Evolutionary conservation across 2,329 filamentous ascomycete species (phyloP).

Genomic region (Pseudogymnoascus sp.): DNA sequence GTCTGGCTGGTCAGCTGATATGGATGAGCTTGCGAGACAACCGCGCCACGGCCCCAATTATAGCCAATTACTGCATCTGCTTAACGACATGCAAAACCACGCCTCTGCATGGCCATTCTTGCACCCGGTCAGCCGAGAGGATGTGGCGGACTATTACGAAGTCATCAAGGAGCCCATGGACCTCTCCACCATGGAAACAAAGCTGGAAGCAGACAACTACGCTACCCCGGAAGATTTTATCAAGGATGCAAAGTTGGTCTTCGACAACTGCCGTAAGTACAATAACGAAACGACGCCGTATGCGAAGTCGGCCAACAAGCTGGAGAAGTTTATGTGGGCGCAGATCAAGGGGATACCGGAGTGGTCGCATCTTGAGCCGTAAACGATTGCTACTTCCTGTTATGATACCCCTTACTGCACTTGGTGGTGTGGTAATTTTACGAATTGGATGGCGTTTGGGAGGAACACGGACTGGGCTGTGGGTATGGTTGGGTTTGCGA

Average conservation of each 20-base stretch:
- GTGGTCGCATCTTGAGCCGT: constrained; percentile 54
- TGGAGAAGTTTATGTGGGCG: constrained; percentile 92
- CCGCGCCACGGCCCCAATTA: constrained; percentile 95
- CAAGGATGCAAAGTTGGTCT: constrained; percentile 79
- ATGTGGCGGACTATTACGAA: constrained; percentile 97
- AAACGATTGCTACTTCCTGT: neutral
- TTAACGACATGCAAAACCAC: constrained; percentile 94
- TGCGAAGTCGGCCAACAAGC: constrained; percentile 86
- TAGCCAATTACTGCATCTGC: constrained; percentile 82
- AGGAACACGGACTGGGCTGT: neutral
- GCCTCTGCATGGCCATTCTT: constrained; percentile 91
- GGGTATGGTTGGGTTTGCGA: neutral
- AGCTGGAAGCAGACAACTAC: constrained; percentile 90
- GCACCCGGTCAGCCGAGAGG: constrained; percentile 86
- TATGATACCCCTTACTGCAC: constrained; percentile 5
- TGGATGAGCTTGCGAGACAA: constrained; percentile 93
- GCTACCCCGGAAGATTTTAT: constrained; percentile 87
- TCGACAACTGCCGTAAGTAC: constrained; percentile 91
- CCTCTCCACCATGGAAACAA: constrained; percentile 87
- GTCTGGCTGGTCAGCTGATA: constrained; percentile 92
- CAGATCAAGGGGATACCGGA: constrained; percentile 87
- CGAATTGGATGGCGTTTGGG: constrained; percentile 1
- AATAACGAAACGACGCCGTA: constrained; percentile 95
- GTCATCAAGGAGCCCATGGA: constrained; percentile 99
- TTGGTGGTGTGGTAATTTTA: neutral